A percentile compares a stretch with the other conserved stretches of the same genome.
Conservation (phyloP, 2,329 filamentous ascomycete species). For the Venturia pyrina region DNA sequence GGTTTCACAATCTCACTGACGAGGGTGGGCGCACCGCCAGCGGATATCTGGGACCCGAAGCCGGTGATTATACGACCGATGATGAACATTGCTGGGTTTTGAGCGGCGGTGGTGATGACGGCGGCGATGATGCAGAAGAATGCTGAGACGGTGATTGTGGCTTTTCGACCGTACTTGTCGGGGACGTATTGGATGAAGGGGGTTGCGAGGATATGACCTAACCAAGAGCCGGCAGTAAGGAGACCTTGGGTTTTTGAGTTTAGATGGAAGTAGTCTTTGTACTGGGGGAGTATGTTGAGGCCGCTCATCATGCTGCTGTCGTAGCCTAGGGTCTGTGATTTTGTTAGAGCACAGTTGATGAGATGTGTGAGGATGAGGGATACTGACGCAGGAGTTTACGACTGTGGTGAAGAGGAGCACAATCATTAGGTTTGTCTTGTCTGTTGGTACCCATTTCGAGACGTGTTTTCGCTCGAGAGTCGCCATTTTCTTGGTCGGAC, state of each 20-base stretch:
- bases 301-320: constrained; percentile 46
- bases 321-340: constrained; percentile 21
- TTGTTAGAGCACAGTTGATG: not conserved
- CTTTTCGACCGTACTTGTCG: constrained; percentile 33
- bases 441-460: not conserved
- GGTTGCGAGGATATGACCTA: constrained; percentile 32
- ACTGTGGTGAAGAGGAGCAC: not conserved
- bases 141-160: constrained; percentile 21
- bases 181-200: constrained; percentile 34
- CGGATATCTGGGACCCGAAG: constrained; percentile 33
- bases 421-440: not conserved
- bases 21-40: constrained; percentile 37
- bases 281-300: constrained; percentile 47
- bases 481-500: not conserved
- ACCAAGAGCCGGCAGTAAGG: constrained; percentile 34
- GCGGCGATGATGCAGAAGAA: constrained; percentile 35
- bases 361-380: not conserved
- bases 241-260: constrained; percentile 42
- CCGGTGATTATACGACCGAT: constrained; percentile 38
- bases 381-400: not conserved
- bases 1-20: constrained; percentile 40
- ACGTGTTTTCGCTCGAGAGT: not conserved
- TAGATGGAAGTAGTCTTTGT: constrained; percentile 46
- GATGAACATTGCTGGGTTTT: constrained; percentile 44
- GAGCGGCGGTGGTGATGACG: constrained; percentile 37